These are phyloP conservation scores for Rhodosporidiobolus sp. DNA, from an alignment of 768 basidiomycete genomes.

Conservation along the genomic window DNA sequence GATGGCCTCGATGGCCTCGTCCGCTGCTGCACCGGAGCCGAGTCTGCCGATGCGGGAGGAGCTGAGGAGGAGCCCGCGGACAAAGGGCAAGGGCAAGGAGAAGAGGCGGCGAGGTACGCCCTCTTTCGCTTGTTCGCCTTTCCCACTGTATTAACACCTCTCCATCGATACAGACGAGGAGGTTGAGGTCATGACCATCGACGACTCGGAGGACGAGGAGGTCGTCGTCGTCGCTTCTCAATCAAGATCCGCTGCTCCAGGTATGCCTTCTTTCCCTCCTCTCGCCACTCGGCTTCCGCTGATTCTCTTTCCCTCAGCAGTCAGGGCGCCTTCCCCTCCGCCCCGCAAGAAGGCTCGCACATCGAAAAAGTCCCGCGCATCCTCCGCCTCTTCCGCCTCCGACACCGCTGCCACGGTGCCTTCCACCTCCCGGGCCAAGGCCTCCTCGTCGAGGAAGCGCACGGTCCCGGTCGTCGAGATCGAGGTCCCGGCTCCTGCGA, in stretches of 20 bases:
- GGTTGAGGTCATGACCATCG: not conserved
- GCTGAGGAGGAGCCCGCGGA: not conserved
- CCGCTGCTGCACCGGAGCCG: not conserved
- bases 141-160: not conserved
- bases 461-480: not conserved
- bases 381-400: not conserved
- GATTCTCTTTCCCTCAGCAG: not conserved
- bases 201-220: slow-evolving; percentile 19
- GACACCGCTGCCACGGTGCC: not conserved
- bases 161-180: not conserved
- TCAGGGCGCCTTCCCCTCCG: not conserved
- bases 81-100: not conserved
- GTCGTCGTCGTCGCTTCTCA: not conserved
- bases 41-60: not conserved
- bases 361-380: not conserved
- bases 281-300: not conserved
- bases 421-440: not conserved
- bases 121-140: not conserved
- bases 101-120: slow-evolving; percentile 2
- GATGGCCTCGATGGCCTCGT: slow-evolving; percentile 4
- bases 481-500: not conserved
- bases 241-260: not conserved
- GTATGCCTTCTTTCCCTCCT: not conserved
- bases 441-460: not conserved
- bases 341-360: slow-evolving; percentile 3